Conservation (phyloP, 768 basidiomycete genomes). For the Hortiboletus flavorubellus region DNA sequence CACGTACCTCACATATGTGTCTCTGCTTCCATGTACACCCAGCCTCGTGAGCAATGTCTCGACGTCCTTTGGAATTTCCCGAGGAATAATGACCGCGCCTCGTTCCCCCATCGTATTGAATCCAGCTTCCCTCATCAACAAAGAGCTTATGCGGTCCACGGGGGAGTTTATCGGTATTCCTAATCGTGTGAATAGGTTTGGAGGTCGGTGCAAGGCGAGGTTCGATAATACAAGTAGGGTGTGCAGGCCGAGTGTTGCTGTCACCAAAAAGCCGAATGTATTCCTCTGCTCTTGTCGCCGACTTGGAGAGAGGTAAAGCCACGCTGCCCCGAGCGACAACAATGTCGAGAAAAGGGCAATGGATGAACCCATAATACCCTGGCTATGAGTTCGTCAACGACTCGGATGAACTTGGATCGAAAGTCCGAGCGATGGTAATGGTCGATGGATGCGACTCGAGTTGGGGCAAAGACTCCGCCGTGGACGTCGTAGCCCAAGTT, state of each 20-base stretch:
- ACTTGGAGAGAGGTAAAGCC: slow-evolving; percentile 13
- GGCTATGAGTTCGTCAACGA: too few species aligned
- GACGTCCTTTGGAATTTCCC: slow-evolving; percentile 44
- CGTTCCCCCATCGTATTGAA: slow-evolving; percentile 25
- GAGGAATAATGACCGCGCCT: slow-evolving; percentile 10
- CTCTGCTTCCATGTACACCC: slow-evolving; percentile 53
- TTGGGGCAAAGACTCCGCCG: too few species aligned
- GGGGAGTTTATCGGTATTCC: slow-evolving; percentile 52
- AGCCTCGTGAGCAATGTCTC: slow-evolving; percentile 54
- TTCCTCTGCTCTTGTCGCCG: slow-evolving; percentile 1
- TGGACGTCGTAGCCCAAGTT: too few species aligned
- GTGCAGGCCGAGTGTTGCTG: slow-evolving; percentile 13
- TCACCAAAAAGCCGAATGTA: slow-evolving; percentile 3
- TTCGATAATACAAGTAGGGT: slow-evolving; percentile 15
- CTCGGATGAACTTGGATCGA: background rate
- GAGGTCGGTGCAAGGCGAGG: slow-evolving; percentile 38
- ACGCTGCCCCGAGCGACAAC: slow-evolving; percentile 17
- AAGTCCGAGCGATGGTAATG: too few species aligned
- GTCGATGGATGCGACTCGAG: too few species aligned
- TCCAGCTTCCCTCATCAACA: slow-evolving; percentile 43
- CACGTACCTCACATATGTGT: slow-evolving; percentile 56
- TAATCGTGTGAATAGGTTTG: slow-evolving; percentile 61
- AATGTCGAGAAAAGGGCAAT: slow-evolving; percentile 10
- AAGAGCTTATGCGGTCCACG: slow-evolving; percentile 47
- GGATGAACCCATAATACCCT: slow-evolving; percentile 2